Base-by-base conservation (phyloP, 2,329 filamentous ascomycete species). In the Alternaria viburni region DNA sequence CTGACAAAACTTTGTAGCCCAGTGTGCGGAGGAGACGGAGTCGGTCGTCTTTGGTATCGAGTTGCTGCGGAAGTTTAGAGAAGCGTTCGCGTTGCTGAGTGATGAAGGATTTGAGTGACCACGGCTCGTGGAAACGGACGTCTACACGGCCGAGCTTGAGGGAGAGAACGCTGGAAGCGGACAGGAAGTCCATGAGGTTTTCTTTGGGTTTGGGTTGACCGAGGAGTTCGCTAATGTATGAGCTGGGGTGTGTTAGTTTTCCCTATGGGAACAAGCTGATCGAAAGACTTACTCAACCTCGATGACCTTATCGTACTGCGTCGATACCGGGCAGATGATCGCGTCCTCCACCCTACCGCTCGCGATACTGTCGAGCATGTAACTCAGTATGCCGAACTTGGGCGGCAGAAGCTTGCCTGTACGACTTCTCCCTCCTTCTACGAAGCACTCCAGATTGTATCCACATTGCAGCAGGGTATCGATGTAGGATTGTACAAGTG, bases 231-330 rank as follows among this genome's bases (percentile, higher is more conserved):
- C 90, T 96, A 47, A 98, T 95, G 75, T 99, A 99, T 6, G 93
- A 96, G 68, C 84, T 86, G 65, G 32, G 51, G 66, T 9, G 10
- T 32, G 59, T 71, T 56, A 73, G 64, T 23, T 3, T 23, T 25
- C 28, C 12, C 1, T 19, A 2, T 58, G n/a, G 13, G 8, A 13
- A 11, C 6, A 28, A 6, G 28, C 12, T 47, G 50, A 1, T 9
- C 9, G 17, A 5, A 32, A 21, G 3, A 67, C 72, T 41, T 69
- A 75, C 73, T 79, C 76, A 12, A 96, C 97, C 80, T 99, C 96
- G 63, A 99, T 96, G 59, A 99, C 96, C 77, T 98, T 99, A 84
- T 99, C 96, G 77, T 99, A 99, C 77, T 99, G 96, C 1, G 94
- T 97, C 79, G 92, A 96, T 49, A 99, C 96, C 0, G 96, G 96